Evolutionary conservation across 2,329 filamentous ascomycete species (phyloP).

Genomic region (Cladosporium sphaerospermum): DNA sequence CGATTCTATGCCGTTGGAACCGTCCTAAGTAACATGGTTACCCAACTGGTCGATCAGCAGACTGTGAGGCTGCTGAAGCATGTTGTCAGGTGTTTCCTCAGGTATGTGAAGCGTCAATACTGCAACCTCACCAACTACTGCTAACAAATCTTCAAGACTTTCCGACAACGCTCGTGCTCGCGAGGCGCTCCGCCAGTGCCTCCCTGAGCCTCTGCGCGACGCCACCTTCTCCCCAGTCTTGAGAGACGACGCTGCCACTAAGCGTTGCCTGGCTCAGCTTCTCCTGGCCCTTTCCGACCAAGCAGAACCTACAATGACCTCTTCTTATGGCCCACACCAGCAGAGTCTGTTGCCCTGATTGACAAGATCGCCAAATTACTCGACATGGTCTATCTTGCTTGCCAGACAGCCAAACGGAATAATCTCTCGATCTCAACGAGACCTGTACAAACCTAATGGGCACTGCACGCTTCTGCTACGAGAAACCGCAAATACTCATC

Average conservation of each 20-base stretch:
- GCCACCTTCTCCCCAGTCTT: conserved; percentile 95
- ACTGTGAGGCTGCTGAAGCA: conserved; percentile 94
- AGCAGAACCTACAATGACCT: conserved; percentile 26
- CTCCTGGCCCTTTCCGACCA: conserved; percentile 88
- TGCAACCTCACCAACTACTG: neutral
- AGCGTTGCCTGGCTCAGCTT: conserved; percentile 93
- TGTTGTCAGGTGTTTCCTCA: conserved; percentile 91
- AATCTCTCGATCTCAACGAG: neutral
- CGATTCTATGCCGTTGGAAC: conserved; percentile 97
- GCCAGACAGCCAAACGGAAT: too few relatives aligned
- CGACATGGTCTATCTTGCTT: too few relatives aligned
- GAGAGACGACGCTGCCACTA: conserved; percentile 93
- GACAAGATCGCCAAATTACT: neutral
- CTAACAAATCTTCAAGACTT: conserved; percentile 50
- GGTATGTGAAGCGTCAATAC: conserved; percentile 39
- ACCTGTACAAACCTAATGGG: neutral
- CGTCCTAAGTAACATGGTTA: conserved; percentile 97
- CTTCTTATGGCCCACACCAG: conserved; percentile 17
- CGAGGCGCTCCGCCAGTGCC: conserved; percentile 89
- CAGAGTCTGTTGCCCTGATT: conserved; percentile 7
- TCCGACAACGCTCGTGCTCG: conserved; percentile 94
- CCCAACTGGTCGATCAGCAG: conserved; percentile 93
- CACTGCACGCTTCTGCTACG: neutral
- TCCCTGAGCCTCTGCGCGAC: conserved; percentile 96
- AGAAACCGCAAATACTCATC: neutral